phyloP scores from a whole-genome alignment of 306 rosid genomes.

The Cicer yamashitae region DNA sequence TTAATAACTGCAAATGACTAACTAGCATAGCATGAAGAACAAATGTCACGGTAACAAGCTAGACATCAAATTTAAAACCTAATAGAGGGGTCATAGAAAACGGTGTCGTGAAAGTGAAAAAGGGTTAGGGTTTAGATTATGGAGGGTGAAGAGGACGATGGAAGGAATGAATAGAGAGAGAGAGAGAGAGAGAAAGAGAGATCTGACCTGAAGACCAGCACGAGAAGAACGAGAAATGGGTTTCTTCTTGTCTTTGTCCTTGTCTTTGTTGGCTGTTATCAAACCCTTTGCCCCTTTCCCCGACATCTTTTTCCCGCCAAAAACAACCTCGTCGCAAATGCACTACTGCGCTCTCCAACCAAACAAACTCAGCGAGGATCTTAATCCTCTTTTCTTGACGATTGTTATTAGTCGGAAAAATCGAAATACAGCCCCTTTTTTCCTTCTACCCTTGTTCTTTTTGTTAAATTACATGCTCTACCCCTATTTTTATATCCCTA shows the following conservation, averaged over 20 bases:
- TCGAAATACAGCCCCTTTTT: not conserved
- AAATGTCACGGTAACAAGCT: not conserved
- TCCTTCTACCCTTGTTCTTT: not conserved
- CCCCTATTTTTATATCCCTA: not conserved
- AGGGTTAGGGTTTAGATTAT: not conserved
- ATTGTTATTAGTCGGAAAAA: not conserved
- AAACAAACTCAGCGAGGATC: not conserved
- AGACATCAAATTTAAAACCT: not conserved
- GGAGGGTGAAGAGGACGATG: not conserved
- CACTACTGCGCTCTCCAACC: not conserved
- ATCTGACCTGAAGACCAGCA: slow-evolving; percentile 73
- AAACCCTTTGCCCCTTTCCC: slow-evolving; percentile 81
- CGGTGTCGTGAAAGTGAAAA: not conserved
- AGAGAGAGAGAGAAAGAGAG: slow-evolving; percentile 2
- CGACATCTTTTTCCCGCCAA: slow-evolving; percentile 60
- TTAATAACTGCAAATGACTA: not conserved
- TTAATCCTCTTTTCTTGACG: not conserved
- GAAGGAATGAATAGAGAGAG: not conserved
- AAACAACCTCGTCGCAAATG: not conserved
- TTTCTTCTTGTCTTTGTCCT: slow-evolving; percentile 67
- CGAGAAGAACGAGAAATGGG: slow-evolving; percentile 79
- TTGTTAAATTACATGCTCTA: not conserved
- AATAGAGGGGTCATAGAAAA: not conserved
- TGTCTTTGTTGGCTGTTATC: slow-evolving; percentile 46
- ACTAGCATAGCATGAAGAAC: not conserved